A percentile compares a stretch with the other conserved stretches of the same genome.
phyloP scores from a whole-genome alignment of 768 basidiomycete species.

The Mrakia blollopis region DNA sequence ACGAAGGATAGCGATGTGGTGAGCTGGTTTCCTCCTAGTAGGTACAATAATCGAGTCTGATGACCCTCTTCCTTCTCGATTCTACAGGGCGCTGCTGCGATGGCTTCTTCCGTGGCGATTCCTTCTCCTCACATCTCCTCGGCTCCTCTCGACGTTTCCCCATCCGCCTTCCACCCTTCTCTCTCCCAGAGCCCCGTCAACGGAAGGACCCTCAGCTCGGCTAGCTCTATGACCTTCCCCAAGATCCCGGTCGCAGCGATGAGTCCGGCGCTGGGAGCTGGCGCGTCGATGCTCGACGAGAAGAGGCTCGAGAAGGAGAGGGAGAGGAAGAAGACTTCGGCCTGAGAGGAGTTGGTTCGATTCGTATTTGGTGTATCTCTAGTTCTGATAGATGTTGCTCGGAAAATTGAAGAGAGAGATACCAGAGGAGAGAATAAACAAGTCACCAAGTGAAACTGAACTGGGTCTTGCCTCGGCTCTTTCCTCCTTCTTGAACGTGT shows the following conservation, averaged over 20 bases:
- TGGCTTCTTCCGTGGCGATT: not conserved
- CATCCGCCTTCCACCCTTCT: slow-evolving; percentile 15
- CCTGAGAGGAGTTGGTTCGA: not conserved
- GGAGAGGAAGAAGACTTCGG: slow-evolving; percentile 8
- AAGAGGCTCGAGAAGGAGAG: slow-evolving; percentile 16
- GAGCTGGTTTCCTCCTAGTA: not conserved
- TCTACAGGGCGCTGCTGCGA: slow-evolving; percentile 15
- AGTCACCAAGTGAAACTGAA: too few species aligned
- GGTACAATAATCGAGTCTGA: not conserved
- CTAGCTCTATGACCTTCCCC: slow-evolving; percentile 12
- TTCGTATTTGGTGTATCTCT: not conserved
- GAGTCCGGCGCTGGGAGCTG: not conserved
- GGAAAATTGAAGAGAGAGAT: not conserved
- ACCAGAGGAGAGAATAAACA: not conserved
- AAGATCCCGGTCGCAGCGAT: not conserved
- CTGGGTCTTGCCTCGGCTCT: too few species aligned
- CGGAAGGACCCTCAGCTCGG: not conserved
- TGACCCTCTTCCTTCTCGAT: not conserved
- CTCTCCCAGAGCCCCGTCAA: not conserved
- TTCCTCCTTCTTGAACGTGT: too few species aligned
- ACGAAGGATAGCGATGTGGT: slow-evolving; percentile 20
- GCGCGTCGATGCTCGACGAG: not conserved
- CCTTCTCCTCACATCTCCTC: not conserved
- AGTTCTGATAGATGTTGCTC: not conserved
- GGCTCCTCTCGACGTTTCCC: not conserved